Base-by-base conservation (phyloP, 1,284 basidiomycete species). In the Peniophora sp. region DNA sequence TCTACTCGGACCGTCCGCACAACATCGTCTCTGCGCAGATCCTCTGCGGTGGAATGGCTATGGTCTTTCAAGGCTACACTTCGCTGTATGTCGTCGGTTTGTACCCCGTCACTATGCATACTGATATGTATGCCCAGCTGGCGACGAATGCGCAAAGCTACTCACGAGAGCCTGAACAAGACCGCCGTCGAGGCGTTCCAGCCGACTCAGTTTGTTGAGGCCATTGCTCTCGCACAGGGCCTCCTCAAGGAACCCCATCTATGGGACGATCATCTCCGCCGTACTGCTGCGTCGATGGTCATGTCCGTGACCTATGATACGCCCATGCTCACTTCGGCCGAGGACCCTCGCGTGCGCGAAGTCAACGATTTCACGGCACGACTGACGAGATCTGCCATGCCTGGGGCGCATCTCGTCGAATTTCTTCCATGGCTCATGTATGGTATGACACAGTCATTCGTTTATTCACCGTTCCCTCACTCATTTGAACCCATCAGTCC, bases 1-100 rank as follows among this genome's bases (percentile, higher is more conserved):
- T 58, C 36, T 62, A 60, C 46, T 61, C 59, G 10, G 63, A 60
- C 44, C 54, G 63, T 15, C 60, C 62, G 24, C 54, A 50, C 35
- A 48, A 52, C 20, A 55, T 55, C 24, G 47, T 55, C 36, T 48
- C 54, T 32, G 23, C 49, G 35, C 48, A 54, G 44, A 49, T 54
- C 48, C 36, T 55, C 17, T 55, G 49, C 10, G 53, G 53, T 17
- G 53, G 53, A 44, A 50, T 54, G 52, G 53, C 49, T 20, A 34
- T 54, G 37, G 49, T 47, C 52, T 54, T 54, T 27, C 45, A 54
- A 12, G 52, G 49, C 24, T 54, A 54, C 34, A 51, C 52, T 22
- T 1, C 24, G 32, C 48, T 50, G 53, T 54, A 45, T 49, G 52
- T 32, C 27, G n/a, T n/a, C n/a, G 35, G 35, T 36, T 36, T 36